Base-by-base conservation (phyloP, 2,329 filamentous ascomycete genomes). In the Thelonectria discophora region DNA sequence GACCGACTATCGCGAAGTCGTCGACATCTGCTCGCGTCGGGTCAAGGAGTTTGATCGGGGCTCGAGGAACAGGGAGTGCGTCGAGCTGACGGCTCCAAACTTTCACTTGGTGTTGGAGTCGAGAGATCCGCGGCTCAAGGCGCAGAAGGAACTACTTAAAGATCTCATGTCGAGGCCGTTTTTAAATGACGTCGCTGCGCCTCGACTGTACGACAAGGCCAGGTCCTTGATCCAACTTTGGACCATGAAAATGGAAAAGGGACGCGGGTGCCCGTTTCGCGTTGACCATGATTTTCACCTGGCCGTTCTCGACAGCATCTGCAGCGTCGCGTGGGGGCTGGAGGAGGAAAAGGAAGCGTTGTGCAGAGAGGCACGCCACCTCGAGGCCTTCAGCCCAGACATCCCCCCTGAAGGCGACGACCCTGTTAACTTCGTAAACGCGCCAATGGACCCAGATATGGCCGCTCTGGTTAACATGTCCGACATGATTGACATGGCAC, bases 101-200 rank as follows among this genome's bases (percentile, higher is more conserved):
- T 73, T 72, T 32, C 77, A 79, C 61, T 74, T 78, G 55, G 65
- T 66, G 5, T 75, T 78, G 74, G 56, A 67, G 42, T 73, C 74
- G 6, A 55, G 66, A 10, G 70, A 77, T 55, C 72, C 74, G 3
- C 66, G 71, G 7, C 76, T 74, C 63, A 76, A 72, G 63, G 50
- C 42, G 13, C 74, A 77, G 43, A 75, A 69, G 51, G 70, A 74
- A 43, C 69, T 79, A 3, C 61, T 78, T 3, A 68, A 71, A 45
- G 77, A 79, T 42, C 64, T 79, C 7, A 78, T 79, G 78, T 69
- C 75, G 2, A 73, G 76, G 0, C 66, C 52, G 10, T 79, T 80
- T 51, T 62, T 79, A 18, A 66, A 75, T 45, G 63, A 70, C 59
- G 70, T 72, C 56, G 74, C 75, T 1, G 75, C 73, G 3, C 77